Percentiles rank a stretch among this genome's conserved stretches.
phyloP scores from a whole-genome alignment of 257 asterid genomes.

The Solanum piurae region DNA sequence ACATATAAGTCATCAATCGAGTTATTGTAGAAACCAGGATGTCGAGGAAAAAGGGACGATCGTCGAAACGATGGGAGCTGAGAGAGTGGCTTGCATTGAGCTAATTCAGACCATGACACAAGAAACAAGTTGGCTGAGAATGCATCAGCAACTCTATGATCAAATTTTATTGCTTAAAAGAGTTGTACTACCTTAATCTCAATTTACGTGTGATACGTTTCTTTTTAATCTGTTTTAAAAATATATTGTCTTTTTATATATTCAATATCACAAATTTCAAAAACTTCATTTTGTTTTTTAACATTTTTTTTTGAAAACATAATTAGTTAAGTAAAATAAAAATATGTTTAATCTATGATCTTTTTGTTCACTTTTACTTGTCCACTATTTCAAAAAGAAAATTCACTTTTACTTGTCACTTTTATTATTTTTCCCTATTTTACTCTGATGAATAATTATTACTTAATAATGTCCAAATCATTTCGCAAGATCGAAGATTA shows the following conservation, averaged over 20 bases:
- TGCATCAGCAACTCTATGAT: conserved; percentile 71
- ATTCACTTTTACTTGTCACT: not conserved
- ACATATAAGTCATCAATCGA: conserved; percentile 30
- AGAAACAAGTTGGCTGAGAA: conserved; percentile 68
- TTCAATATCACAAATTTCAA: not conserved
- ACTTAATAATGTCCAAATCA: no score
- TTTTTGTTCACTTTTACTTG: no score
- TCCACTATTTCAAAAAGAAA: no score
- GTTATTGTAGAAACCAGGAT: conserved; percentile 20
- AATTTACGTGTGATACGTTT: not conserved
- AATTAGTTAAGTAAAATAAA: not conserved
- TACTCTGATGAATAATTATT: not conserved
- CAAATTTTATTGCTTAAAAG: not conserved
- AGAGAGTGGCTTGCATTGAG: conserved; percentile 28
- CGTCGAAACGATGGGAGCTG: conserved; percentile 51
- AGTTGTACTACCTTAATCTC: no score
- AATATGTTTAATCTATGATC: not conserved
- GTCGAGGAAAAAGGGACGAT: conserved; percentile 41
- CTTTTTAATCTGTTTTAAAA: no score
- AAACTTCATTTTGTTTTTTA: not conserved
- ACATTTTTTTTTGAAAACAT: not conserved
- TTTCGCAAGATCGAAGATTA: no score
- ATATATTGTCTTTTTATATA: not conserved
- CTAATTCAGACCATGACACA: conserved; percentile 54
- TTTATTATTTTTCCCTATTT: no score